Conservation (phyloP, 371 early-diverging fungal genomes). For the Rhizopus microsporus region DNA sequence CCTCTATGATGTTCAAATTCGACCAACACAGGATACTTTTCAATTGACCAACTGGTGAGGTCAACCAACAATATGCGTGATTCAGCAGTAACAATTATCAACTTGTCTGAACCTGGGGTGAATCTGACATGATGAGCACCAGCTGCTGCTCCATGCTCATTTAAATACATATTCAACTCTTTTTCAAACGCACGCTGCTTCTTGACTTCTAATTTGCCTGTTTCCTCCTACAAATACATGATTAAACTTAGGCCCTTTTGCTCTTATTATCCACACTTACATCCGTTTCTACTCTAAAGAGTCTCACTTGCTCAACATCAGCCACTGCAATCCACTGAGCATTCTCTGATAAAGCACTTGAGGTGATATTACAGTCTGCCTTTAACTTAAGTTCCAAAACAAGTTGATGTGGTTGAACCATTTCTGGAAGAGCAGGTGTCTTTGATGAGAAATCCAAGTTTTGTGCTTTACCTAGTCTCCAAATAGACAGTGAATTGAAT, state of each 20-base stretch:
- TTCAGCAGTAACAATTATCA: conserved; percentile 67
- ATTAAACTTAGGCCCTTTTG: background rate
- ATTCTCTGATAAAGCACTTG: conserved; percentile 80
- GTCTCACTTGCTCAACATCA: conserved; percentile 70
- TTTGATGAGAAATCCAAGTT: conserved; percentile 19
- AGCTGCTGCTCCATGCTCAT: conserved; percentile 27
- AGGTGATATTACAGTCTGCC: conserved; percentile 63
- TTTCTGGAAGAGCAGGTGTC: conserved; percentile 38
- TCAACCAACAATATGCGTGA: conserved; percentile 67
- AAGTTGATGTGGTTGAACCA: conserved; percentile 65
- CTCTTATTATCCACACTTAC: conserved; percentile 31
- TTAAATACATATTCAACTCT: conserved; percentile 35
- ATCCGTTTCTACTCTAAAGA: conserved; percentile 66
- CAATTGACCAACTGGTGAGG: conserved; percentile 57
- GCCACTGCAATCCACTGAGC: conserved; percentile 86
- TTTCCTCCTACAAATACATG: conserved; percentile 23
- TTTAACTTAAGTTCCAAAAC: conserved; percentile 66
- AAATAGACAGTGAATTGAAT: conserved; percentile 68
- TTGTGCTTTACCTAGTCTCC: conserved; percentile 72
- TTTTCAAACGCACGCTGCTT: conserved; percentile 54
- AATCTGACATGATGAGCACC: conserved; percentile 68
- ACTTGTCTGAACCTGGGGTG: conserved; percentile 68
- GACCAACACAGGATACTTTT: conserved; percentile 53
- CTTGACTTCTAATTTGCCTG: conserved; percentile 53
- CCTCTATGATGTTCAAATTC: conserved; percentile 67